Evolutionary conservation across 73 alveolate genomes (phyloP).

Genomic region (Uronychia setigera): DNA sequence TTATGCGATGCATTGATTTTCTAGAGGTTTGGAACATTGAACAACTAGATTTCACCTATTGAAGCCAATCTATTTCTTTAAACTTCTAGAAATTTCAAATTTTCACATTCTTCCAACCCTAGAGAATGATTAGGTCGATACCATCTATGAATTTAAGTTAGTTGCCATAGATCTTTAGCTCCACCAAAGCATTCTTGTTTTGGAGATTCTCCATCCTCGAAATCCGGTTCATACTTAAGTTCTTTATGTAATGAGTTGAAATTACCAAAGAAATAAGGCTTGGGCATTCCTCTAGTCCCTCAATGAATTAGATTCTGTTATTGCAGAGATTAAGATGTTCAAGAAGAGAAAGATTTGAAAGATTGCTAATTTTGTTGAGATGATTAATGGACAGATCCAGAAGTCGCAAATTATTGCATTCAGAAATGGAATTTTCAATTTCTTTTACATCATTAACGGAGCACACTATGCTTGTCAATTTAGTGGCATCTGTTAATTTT

Average conservation of each 20-base stretch:
- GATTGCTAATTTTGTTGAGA: background rate
- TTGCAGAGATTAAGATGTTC: background rate
- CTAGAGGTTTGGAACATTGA: too few relatives aligned
- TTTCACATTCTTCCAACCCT: background rate
- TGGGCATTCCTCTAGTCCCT: background rate
- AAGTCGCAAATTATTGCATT: background rate
- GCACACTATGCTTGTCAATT: background rate
- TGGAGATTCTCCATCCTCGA: background rate
- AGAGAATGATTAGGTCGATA: background rate
- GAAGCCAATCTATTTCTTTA: background rate
- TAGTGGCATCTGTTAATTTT: background rate
- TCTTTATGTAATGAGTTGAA: background rate
- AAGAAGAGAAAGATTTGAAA: background rate
- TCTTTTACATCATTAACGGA: background rate
- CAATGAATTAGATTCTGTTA: background rate
- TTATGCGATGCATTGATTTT: background rate
- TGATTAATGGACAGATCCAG: background rate
- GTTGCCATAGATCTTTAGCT: background rate
- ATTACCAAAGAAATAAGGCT: background rate
- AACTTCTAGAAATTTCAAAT: background rate
- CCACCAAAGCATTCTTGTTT: background rate
- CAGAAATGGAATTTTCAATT: background rate
- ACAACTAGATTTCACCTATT: background rate
- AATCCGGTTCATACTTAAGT: background rate
- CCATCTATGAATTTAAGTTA: background rate